Conservation (phyloP, 192 early-diverging fungal genomes). For the Tieghemiomyces parasiticus region DNA sequence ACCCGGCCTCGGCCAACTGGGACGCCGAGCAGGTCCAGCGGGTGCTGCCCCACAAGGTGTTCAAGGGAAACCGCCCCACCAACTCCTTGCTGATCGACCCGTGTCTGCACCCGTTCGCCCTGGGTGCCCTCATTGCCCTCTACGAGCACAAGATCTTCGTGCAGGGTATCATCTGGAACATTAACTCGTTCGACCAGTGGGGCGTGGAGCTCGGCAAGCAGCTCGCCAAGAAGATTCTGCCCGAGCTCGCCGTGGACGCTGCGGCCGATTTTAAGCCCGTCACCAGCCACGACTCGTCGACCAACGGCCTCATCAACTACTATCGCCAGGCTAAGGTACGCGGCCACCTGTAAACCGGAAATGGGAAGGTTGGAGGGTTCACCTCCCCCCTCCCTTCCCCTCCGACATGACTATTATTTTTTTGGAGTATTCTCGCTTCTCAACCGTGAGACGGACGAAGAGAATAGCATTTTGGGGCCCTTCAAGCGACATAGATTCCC, state of each 20-base stretch:
- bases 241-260: conserved; percentile 44
- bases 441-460: too few species aligned
- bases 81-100: conserved; percentile 88
- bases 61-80: conserved; percentile 93
- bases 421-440: too few species aligned
- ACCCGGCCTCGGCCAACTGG: conserved; percentile 24
- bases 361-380: too few species aligned
- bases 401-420: too few species aligned
- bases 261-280: conserved; percentile 25
- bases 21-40: conserved; percentile 35
- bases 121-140: conserved; percentile 87
- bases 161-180: conserved; percentile 94
- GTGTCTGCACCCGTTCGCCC: conserved; percentile 73
- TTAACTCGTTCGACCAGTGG: conserved; percentile 96
- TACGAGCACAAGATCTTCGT: conserved; percentile 99
- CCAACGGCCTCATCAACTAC: conserved; percentile 95
- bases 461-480: too few species aligned
- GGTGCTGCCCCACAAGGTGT: conserved; percentile 90
- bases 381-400: too few species aligned
- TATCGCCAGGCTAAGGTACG: conserved; percentile 30
- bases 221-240: conserved; percentile 89
- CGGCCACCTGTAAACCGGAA: background rate
- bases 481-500: too few species aligned
- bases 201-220: conserved; percentile 98
- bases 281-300: conserved; percentile 73